Conservation (phyloP, 2,329 filamentous ascomycete species). For the Botrytis medusae region DNA sequence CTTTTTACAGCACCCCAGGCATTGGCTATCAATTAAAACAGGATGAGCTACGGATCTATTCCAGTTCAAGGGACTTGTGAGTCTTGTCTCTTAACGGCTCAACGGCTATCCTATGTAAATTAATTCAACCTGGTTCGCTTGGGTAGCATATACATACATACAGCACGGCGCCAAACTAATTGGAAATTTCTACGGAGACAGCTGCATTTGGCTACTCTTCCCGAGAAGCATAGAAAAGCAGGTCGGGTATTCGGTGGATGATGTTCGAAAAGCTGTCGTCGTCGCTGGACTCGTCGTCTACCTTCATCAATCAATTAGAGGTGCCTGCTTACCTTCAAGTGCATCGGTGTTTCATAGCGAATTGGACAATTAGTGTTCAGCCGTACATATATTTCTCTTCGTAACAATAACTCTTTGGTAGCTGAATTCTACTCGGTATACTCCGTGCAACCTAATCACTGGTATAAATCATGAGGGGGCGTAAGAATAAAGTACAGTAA, state of each 20-base stretch:
- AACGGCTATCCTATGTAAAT: not conserved
- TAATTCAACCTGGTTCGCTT: not conserved
- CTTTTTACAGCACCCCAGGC: not conserved
- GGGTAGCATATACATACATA: not conserved
- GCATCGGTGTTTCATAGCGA: conserved; percentile 12
- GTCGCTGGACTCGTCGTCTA: not conserved
- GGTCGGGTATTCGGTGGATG: not conserved
- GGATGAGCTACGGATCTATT: not conserved
- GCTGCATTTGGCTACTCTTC: not conserved
- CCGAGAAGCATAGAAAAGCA: not conserved
- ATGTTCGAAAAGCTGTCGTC: not conserved
- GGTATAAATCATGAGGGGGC: not conserved
- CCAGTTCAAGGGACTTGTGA: not conserved
- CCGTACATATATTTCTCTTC: not conserved
- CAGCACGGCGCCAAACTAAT: not conserved
- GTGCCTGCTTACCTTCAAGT: not conserved
- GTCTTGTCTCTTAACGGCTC: not conserved
- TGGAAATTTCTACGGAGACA: not conserved
- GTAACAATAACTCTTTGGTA: not conserved
- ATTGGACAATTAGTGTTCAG: conserved; percentile 9
- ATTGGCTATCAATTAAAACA: conserved; percentile 1
- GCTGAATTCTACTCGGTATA: conserved; percentile 13
- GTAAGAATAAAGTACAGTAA: conserved; percentile 5
- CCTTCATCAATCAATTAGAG: not conserved
- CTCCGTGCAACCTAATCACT: conserved; percentile 1